These are phyloP conservation scores for Hydnomerulius pinastri DNA, from an alignment of 768 basidiomycete genomes.

Conservation along the genomic window DNA sequence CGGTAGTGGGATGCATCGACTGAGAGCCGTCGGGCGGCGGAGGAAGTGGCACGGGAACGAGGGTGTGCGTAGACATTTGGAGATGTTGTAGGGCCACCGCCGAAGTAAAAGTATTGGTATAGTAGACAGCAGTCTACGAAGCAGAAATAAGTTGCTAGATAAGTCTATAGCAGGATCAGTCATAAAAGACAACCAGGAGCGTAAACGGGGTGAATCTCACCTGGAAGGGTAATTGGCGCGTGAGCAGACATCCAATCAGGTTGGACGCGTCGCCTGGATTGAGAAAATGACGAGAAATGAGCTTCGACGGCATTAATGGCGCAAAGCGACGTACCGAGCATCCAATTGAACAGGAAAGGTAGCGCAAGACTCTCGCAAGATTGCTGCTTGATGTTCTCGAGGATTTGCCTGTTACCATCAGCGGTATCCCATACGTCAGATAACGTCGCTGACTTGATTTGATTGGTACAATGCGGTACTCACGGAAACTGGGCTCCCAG, in stretches of 20 bases:
- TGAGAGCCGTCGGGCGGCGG: slow-evolving; percentile 47
- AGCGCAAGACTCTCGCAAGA: slow-evolving; percentile 91
- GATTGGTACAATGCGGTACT: slow-evolving; percentile 36
- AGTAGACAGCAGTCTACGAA: slow-evolving; percentile 77
- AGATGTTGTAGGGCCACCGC: slow-evolving; percentile 36
- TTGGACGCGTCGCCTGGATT: slow-evolving; percentile 95
- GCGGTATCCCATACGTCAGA: slow-evolving; percentile 5
- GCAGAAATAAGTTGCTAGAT: slow-evolving; percentile 91
- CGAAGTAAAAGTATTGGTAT: slow-evolving; percentile 82
- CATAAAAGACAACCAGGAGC: slow-evolving; percentile 8
- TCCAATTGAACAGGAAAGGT: slow-evolving; percentile 93
- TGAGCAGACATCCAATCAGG: slow-evolving; percentile 87
- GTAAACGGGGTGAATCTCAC: slow-evolving; percentile 42
- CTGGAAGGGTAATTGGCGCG: slow-evolving; percentile 93
- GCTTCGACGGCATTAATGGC: not conserved
- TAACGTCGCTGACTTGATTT: slow-evolving; percentile 1
- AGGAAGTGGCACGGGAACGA: slow-evolving; percentile 45
- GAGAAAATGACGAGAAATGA: slow-evolving; percentile 1
- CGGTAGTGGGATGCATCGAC: slow-evolving; percentile 67
- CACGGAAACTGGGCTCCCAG: slow-evolving; percentile 88
- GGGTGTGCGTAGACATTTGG: slow-evolving; percentile 36
- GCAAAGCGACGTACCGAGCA: slow-evolving; percentile 61
- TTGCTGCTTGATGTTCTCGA: slow-evolving; percentile 73
- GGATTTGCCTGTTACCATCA: slow-evolving; percentile 63
- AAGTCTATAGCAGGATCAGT: slow-evolving; percentile 54